Evolutionary conservation across 345 rosid genomes (phyloP).

Genomic region (Toxicodendron radicans): DNA sequence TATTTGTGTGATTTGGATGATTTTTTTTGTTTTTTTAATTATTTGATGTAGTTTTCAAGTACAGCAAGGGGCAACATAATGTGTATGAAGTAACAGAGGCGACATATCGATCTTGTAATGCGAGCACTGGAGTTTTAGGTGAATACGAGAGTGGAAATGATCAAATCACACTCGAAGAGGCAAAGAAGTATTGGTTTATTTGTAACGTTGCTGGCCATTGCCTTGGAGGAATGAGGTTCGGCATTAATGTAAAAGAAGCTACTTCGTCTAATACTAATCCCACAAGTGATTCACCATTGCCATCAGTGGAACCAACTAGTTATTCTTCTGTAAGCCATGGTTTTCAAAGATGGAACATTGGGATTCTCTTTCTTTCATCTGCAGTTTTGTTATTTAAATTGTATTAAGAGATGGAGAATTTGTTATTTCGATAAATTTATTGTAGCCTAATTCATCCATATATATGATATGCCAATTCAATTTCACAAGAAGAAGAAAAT

Average conservation of each 20-base stretch:
- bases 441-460: too few relatives aligned
- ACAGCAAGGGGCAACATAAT: conserved; percentile 46
- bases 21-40: not conserved
- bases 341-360: conserved; percentile 12
- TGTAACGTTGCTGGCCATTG: conserved; percentile 54
- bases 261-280: not conserved
- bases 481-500: not conserved
- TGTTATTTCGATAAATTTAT: not conserved
- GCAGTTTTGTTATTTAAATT: conserved; percentile 4
- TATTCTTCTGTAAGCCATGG: conserved; percentile 3
- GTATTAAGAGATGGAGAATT: not conserved
- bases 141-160: conserved; percentile 48
- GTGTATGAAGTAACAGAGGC: conserved; percentile 42
- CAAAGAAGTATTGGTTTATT: conserved; percentile 52
- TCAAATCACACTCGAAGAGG: conserved; percentile 30
- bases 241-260: conserved; percentile 26
- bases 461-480: too few relatives aligned
- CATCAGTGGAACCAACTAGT: conserved; percentile 10
- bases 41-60: conserved; percentile 41
- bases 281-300: not conserved
- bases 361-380: conserved; percentile 1
- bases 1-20: not conserved
- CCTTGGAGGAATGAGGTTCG: conserved; percentile 60
- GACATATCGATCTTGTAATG: conserved; percentile 41
- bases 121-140: conserved; percentile 47